Evolutionary conservation across 2,329 filamentous ascomycete species (phyloP).

Genomic region (Amauroascus niger): DNA sequence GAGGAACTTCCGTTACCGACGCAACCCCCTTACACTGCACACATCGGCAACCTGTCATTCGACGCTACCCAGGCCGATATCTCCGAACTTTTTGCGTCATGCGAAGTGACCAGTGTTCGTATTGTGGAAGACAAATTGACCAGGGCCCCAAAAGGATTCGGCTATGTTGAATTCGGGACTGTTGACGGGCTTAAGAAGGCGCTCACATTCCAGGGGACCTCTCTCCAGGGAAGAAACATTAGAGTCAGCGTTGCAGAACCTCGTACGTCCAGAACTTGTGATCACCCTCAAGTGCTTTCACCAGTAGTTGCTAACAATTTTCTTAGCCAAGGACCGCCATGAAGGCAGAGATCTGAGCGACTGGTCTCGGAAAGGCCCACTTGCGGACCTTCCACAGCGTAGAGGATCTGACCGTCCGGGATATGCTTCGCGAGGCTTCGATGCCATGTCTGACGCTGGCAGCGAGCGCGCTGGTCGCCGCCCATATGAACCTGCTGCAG

Average conservation of each 20-base stretch:
- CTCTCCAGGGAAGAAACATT: slow-evolving; percentile 80
- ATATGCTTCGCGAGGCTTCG: slow-evolving; percentile 46
- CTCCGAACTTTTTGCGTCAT: slow-evolving; percentile 73
- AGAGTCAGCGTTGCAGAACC: slow-evolving; percentile 94
- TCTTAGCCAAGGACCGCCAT: slow-evolving; percentile 70
- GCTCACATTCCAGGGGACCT: slow-evolving; percentile 67
- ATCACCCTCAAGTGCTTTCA: neutral
- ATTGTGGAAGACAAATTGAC: slow-evolving; percentile 95
- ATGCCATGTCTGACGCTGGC: slow-evolving; percentile 45
- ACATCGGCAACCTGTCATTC: slow-evolving; percentile 93
- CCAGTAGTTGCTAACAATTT: neutral
- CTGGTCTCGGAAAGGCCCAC: slow-evolving; percentile 88
- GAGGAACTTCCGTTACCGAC: slow-evolving; percentile 78
- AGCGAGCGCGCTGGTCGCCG: slow-evolving; percentile 59
- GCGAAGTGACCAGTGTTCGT: slow-evolving; percentile 79
- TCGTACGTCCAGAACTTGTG: slow-evolving; percentile 58
- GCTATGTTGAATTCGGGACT: slow-evolving; percentile 87
- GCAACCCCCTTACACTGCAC: slow-evolving; percentile 88
- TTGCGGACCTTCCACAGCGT: slow-evolving; percentile 61
- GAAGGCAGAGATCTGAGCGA: slow-evolving; percentile 75
- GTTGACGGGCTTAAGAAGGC: slow-evolving; percentile 88
- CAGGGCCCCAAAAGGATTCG: slow-evolving; percentile 91
- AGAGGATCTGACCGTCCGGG: slow-evolving; percentile 47
- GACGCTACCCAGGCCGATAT: slow-evolving; percentile 79
- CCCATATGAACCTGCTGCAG: slow-evolving; percentile 54